Conservation (phyloP, 179 eudicot genomes). For the Gypsophila paniculata region DNA sequence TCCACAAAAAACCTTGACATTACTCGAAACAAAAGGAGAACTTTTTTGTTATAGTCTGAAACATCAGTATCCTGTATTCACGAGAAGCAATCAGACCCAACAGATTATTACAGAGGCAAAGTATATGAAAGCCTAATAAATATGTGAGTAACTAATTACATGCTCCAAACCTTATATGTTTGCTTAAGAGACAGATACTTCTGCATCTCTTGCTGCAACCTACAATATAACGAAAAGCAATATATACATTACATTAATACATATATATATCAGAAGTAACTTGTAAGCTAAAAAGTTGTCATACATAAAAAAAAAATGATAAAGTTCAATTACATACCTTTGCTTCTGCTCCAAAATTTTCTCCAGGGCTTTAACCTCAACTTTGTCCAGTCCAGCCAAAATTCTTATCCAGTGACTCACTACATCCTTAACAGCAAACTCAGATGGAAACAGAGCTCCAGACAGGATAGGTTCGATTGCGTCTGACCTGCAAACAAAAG, state of each 20-base stretch:
- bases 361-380: conserved; percentile 92
- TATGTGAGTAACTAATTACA: neutral
- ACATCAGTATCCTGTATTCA: conserved; percentile 67
- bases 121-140: neutral
- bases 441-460: conserved; percentile 61
- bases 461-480: conserved; percentile 63
- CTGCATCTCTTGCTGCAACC: conserved; percentile 94
- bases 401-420: conserved; percentile 65
- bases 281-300: neutral
- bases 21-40: conserved; percentile 54
- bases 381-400: conserved; percentile 72
- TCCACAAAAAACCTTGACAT: conserved; percentile 89
- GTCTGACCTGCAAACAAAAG: conserved; percentile 68
- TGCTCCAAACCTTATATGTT: conserved; percentile 55
- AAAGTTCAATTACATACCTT: conserved; percentile 40
- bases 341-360: conserved; percentile 97
- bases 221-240: conserved; percentile 33
- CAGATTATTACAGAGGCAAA: conserved; percentile 1
- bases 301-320: neutral
- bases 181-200: conserved; percentile 85
- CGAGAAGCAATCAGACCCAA: conserved; percentile 11
- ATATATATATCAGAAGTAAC: conserved; percentile 27
- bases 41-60: conserved; percentile 64
- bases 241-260: too few relatives aligned
- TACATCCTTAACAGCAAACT: conserved; percentile 59